Evolutionary conservation across 192 early-diverging fungal species (phyloP).

Genomic region (Entomortierella lignicola): DNA sequence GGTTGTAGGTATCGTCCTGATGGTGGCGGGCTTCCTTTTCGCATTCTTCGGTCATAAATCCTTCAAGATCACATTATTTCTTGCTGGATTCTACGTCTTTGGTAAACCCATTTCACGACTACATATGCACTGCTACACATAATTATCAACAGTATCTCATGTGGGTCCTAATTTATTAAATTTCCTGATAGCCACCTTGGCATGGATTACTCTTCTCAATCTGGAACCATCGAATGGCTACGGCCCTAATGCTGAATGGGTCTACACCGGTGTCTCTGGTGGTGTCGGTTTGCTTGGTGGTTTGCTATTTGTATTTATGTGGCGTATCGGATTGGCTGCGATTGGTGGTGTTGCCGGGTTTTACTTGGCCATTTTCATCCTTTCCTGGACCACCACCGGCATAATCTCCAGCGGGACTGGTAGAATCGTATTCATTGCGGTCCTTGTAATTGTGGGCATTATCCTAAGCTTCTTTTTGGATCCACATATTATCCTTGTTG

Average conservation of each 20-base stretch:
- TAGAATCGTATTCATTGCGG: conserved; percentile 75
- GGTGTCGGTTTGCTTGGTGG: conserved; percentile 74
- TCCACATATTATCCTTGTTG: conserved; percentile 71
- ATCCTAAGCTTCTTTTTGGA: conserved; percentile 73
- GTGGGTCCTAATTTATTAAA: too few relatives aligned
- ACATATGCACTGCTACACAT: too few relatives aligned
- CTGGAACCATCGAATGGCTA: conserved; percentile 55
- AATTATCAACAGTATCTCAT: too few relatives aligned
- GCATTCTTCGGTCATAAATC: conserved; percentile 74
- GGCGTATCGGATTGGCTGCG: conserved; percentile 75
- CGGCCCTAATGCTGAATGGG: conserved; percentile 43
- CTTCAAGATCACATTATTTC: conserved; percentile 73
- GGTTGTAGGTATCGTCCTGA: conserved; percentile 68
- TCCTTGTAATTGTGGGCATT: conserved; percentile 65
- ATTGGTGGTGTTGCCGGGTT: conserved; percentile 85
- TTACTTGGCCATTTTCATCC: conserved; percentile 74
- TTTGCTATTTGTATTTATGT: conserved; percentile 67
- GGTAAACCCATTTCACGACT: conserved; percentile 36
- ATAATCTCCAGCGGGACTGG: conserved; percentile 70
- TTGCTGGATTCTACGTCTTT: conserved; percentile 81
- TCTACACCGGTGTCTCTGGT: conserved; percentile 67
- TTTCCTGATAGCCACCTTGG: conserved; percentile 40
- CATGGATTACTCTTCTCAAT: conserved; percentile 60
- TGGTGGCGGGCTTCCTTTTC: conserved; percentile 71
- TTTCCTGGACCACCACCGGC: conserved; percentile 69